phyloP scores from a whole-genome alignment of 148 eudicot species.

The Cornus florida region DNA sequence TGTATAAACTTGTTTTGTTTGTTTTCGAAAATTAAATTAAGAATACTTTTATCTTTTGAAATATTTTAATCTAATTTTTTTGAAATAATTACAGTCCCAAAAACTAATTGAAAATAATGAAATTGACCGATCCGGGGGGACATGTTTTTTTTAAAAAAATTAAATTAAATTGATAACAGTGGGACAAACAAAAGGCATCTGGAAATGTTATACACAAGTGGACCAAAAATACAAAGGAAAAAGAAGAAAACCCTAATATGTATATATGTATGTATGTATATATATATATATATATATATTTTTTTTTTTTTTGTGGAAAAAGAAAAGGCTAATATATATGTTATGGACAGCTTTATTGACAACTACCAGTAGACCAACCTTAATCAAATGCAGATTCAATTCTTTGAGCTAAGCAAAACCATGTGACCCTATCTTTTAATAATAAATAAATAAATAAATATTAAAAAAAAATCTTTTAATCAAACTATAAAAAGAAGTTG shows the following conservation, averaged over 20 bases:
- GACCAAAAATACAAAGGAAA: neutral
- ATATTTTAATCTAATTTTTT: neutral
- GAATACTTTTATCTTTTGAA: neutral
- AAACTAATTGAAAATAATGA: neutral
- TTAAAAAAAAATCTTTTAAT: constrained; percentile 3
- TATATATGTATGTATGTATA: neutral
- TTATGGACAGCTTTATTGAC: constrained; percentile 7
- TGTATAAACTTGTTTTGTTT: neutral
- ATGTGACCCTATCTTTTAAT: constrained; percentile 27
- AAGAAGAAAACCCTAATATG: neutral
- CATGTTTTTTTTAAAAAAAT: too few species aligned
- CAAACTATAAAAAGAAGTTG: constrained; percentile 15
- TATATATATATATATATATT: too few species aligned
- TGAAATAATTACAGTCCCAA: neutral
- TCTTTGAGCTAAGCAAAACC: constrained; percentile 31
- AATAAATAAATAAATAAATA: too few species aligned
- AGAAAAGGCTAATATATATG: neutral
- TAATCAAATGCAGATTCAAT: constrained; percentile 18
- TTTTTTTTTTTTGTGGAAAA: neutral
- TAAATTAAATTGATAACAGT: neutral
- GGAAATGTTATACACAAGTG: constrained; percentile 2
- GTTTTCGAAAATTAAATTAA: neutral
- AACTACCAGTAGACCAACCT: constrained; percentile 20
- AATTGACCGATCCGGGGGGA: neutral
- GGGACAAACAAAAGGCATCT: neutral